Evolutionary conservation across 108 stramenopile genomes (phyloP), one percentile per base, ranked within the genome.

Genomic region (Seminavis robusta): DNA sequence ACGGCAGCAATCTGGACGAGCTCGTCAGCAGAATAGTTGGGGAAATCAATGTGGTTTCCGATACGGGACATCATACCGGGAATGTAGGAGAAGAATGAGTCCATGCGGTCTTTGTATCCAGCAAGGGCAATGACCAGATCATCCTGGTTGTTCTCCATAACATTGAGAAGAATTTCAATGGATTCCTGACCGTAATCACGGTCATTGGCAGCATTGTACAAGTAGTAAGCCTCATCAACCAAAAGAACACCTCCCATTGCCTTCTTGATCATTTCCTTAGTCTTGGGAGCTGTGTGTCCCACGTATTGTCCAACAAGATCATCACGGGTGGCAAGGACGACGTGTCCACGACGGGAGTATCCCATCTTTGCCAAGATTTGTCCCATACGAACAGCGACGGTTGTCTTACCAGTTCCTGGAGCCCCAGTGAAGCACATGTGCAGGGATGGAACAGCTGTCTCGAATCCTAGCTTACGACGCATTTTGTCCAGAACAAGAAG

Each of bases 221-320:
- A 86, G 84, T 96, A 97, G 83, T 98, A 98, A 20, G 97, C 97
- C 91, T 98, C 97, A 77, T 98, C 97, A 39, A 98, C 94, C 49
- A 98, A 88, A 48, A 98, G 86, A 38, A 98, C 75, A 48, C 92
- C 92, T 47, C 92, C 92, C 84, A 96, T 91, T 40, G 95, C 94
- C 81, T 97, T 94, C 82, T 97, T 97, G 83, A 98, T 96, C 96
- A 97, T 95, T 61, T 96, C 97, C 94, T 97, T 98, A 50, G 95
- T 97, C 83, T 97, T 97, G 34, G 95, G 97, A 15, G 95, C 97
- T 28, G 97, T 98, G 88, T 98, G 97, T 42, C 97, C 97, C 47
- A 98, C 96, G 65, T 98, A 98, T 68, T 98, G 97, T 27, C 97
- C 97, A 8, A 97, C 95, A 49, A 98, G 91, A 74, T 95, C 95